A percentile compares a stretch with the other conserved stretches of the same genome.
These are phyloP conservation scores for Aspergillus viridinutans DNA, from an alignment of 2,329 filamentous ascomycete genomes.

Conservation along the genomic window DNA sequence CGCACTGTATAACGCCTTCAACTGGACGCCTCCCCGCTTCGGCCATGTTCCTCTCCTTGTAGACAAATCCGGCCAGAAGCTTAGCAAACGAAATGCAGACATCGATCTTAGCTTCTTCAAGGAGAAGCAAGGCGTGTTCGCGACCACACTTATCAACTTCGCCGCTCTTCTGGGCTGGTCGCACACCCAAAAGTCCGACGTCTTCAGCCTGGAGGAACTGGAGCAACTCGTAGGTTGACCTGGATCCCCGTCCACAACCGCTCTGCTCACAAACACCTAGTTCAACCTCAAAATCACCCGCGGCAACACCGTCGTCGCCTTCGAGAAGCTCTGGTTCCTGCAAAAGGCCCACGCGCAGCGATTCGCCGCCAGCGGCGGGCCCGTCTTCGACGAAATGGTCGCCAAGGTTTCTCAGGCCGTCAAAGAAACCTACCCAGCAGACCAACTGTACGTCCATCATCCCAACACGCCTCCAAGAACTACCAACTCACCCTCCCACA, in stretches of 20 bases:
- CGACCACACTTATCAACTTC: conserved; percentile 71
- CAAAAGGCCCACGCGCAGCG: conserved; percentile 65
- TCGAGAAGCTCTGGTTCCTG: conserved; percentile 74
- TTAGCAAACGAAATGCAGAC: conserved; percentile 79
- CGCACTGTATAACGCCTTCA: conserved; percentile 70
- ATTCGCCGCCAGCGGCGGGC: conserved; percentile 44
- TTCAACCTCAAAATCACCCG: conserved; percentile 86
- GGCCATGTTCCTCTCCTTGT: conserved; percentile 76
- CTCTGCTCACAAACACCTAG: conserved; percentile 33
- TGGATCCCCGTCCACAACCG: background rate
- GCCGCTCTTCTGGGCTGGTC: conserved; percentile 82
- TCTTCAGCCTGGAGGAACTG: conserved; percentile 68
- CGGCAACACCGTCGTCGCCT: conserved; percentile 78
- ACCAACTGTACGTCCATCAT: conserved; percentile 27
- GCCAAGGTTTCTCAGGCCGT: conserved; percentile 28
- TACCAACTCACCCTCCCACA: conserved; percentile 11
- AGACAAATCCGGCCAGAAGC: conserved; percentile 64
- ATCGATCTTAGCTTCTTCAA: conserved; percentile 58
- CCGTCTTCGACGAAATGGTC: conserved; percentile 39
- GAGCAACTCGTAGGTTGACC: conserved; percentile 56
- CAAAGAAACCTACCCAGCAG: conserved; percentile 16
- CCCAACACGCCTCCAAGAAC: background rate
- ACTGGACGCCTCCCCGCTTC: conserved; percentile 69
- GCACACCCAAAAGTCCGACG: conserved; percentile 62
- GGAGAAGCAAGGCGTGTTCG: conserved; percentile 55